Conservation (phyloP, 2,329 filamentous ascomycete genomes). For the Dryadomyces sulphureus region DNA sequence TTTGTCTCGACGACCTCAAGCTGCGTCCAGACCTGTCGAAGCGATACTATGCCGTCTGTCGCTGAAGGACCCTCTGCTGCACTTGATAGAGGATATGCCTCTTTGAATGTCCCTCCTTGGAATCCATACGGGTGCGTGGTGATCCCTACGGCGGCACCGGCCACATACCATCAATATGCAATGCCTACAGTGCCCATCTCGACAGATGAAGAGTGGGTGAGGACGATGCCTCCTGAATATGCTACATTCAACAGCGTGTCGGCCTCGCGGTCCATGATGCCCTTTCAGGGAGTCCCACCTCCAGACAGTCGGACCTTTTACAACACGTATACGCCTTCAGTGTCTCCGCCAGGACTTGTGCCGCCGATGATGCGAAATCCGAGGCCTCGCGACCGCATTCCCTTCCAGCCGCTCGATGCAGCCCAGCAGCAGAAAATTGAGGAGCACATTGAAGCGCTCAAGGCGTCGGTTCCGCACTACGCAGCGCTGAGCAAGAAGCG, state of each 20-base stretch:
- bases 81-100: neutral
- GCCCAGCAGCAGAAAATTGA: slow-evolving; percentile 10
- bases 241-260: neutral
- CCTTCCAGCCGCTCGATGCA: slow-evolving; percentile 4
- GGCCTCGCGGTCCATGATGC: neutral
- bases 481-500: slow-evolving; percentile 7
- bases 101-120: neutral
- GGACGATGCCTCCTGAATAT: neutral
- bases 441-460: slow-evolving; percentile 10
- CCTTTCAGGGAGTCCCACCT: neutral
- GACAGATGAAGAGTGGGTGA: neutral
- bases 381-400: neutral
- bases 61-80: too few relatives aligned
- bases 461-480: slow-evolving; percentile 8
- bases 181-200: neutral
- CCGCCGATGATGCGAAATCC: neutral
- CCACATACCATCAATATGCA: too few relatives aligned
- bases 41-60: neutral
- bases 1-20: neutral
- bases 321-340: neutral
- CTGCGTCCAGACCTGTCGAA: neutral
- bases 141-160: neutral
- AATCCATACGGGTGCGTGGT: neutral
- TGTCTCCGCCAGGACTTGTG: too few relatives aligned
- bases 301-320: neutral